These are phyloP conservation scores for Neofusicoccum laricinum DNA, from an alignment of 2,329 filamentous ascomycete genomes.

Conservation along the genomic window DNA sequence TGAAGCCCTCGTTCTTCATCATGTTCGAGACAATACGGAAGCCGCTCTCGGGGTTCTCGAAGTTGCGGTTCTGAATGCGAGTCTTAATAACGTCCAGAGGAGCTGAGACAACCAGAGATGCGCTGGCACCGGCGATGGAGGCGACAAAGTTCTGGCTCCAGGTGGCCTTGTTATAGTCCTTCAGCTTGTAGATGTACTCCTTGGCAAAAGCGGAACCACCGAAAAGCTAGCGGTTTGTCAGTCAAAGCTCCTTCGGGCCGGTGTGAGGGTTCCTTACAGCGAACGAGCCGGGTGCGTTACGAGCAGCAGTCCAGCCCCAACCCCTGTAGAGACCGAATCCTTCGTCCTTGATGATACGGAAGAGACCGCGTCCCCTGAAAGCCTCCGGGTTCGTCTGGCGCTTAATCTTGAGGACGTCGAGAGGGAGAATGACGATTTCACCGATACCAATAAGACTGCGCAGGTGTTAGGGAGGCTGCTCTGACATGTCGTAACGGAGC, in stretches of 20 bases:
- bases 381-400: constrained; percentile 98
- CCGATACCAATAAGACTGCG: constrained; percentile 88
- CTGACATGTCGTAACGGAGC: not conserved
- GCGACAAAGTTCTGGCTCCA: constrained; percentile 98
- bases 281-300: constrained; percentile 95
- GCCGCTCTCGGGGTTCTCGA: constrained; percentile 93
- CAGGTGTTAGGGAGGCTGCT: not conserved
- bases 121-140: constrained; percentile 90
- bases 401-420: constrained; percentile 99
- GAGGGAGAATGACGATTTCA: constrained; percentile 89
- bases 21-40: constrained; percentile 91
- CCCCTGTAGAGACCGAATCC: constrained; percentile 94
- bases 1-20: constrained; percentile 82
- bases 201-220: constrained; percentile 97
- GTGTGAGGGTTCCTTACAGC: constrained; percentile 59
- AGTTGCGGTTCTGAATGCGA: constrained; percentile 96
- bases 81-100: constrained; percentile 98
- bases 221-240: constrained; percentile 64
- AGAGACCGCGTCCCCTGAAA: constrained; percentile 87
- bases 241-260: not conserved
- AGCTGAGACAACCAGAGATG: constrained; percentile 93
- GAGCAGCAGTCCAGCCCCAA: constrained; percentile 95
- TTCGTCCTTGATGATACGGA: constrained; percentile 88
- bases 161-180: constrained; percentile 90
- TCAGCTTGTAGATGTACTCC: constrained; percentile 85